Conservation (phyloP, 495 filamentous ascomycete genomes). For the Aspergillus diversus region DNA sequence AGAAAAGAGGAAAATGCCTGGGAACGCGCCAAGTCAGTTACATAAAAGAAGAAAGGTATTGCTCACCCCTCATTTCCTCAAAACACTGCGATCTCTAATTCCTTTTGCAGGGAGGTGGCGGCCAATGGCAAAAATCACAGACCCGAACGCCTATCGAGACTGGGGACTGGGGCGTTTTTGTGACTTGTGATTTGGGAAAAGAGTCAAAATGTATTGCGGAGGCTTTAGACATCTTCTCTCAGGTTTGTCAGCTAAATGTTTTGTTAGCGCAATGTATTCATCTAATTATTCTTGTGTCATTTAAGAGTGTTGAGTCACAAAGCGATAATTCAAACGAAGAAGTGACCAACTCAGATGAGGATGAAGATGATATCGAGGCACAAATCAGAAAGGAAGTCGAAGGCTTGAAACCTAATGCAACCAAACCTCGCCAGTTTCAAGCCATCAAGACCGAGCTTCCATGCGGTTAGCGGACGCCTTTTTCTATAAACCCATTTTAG, state of each 20-base stretch:
- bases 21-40: not conserved
- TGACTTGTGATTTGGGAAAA: slow-evolving; percentile 1
- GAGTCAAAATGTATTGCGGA: slow-evolving; percentile 1
- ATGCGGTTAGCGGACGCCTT: slow-evolving; percentile 60
- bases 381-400: slow-evolving; percentile 79
- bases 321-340: slow-evolving; percentile 38
- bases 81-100: not conserved
- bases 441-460: slow-evolving; percentile 71
- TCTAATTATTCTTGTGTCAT: not conserved
- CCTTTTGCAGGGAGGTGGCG: not conserved
- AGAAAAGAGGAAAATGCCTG: not conserved
- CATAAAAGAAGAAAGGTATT: not conserved
- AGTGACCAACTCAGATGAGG: slow-evolving; percentile 45
- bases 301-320: slow-evolving; percentile 30
- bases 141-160: not conserved
- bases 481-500: slow-evolving; percentile 62
- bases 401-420: slow-evolving; percentile 57
- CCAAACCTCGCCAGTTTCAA: slow-evolving; percentile 57
- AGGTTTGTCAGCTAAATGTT: not conserved
- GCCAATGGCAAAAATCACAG: not conserved
- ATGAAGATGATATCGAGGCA: slow-evolving; percentile 73
- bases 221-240: not conserved
- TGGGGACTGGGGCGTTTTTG: slow-evolving; percentile 1
- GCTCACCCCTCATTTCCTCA: too few relatives aligned
- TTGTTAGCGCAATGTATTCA: not conserved